Percentiles rank a stretch among this genome's conserved stretches.
These are phyloP conservation scores for Metrosideros polymorpha DNA, from an alignment of 441 rosid genomes.

Conservation along the genomic window DNA sequence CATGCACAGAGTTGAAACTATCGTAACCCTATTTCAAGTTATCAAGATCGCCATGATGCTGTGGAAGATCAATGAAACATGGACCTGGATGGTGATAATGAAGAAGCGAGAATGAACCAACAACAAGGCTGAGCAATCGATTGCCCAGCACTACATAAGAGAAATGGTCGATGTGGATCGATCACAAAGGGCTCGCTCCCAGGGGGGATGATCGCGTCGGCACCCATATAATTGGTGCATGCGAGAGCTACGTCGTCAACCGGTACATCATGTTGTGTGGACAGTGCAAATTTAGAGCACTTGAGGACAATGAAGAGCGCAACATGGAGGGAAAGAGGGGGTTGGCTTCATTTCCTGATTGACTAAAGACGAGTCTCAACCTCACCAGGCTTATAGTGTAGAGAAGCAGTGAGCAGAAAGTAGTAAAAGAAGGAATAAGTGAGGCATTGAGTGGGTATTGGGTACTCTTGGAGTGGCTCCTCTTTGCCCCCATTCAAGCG, in stretches of 20 bases:
- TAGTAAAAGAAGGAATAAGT: conserved; percentile 31
- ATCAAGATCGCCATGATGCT: background rate
- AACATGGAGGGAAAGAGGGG: conserved; percentile 4
- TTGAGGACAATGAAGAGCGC: conserved; percentile 6
- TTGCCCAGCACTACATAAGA: background rate
- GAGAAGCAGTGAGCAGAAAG: conserved; percentile 5
- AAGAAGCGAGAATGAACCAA: background rate
- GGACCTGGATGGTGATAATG: background rate
- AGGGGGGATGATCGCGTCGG: background rate
- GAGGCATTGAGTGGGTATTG: conserved; percentile 12
- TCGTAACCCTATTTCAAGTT: background rate
- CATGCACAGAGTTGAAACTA: background rate
- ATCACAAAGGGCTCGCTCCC: background rate
- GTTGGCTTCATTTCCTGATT: conserved; percentile 21
- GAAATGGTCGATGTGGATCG: background rate
- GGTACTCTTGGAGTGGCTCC: conserved; percentile 5
- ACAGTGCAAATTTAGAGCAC: background rate
- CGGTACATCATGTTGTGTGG: background rate
- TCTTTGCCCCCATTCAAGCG: conserved; percentile 15
- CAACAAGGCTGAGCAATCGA: background rate
- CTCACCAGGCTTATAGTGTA: background rate
- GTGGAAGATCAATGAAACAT: background rate
- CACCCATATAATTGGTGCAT: background rate
- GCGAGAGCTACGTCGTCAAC: background rate
- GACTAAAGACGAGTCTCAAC: conserved; percentile 12